These are phyloP conservation scores for Didymella glomerata DNA, from an alignment of 2,329 filamentous ascomycete genomes.

Conservation along the genomic window DNA sequence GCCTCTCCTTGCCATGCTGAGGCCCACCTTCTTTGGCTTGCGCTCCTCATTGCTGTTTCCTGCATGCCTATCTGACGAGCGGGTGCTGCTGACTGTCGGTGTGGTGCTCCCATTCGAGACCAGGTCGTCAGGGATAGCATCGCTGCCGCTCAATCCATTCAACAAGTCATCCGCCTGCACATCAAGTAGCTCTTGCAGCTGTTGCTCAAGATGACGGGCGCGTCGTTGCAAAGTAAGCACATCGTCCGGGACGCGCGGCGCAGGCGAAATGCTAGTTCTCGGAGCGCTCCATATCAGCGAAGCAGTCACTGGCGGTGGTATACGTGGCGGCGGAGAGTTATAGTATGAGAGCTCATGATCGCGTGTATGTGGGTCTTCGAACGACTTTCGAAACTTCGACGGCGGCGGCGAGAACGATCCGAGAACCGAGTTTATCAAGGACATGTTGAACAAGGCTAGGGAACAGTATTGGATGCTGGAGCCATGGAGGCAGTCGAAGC, in stretches of 20 bases:
- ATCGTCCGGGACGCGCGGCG: conserved; percentile 48
- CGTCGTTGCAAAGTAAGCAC: conserved; percentile 62
- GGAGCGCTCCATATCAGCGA: conserved; percentile 46
- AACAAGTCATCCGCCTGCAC: conserved; percentile 67
- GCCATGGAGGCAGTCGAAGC: conserved; percentile 15
- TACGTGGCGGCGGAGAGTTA: conserved; percentile 44
- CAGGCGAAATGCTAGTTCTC: conserved; percentile 35
- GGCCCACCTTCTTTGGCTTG: conserved; percentile 60
- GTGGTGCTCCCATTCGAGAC: conserved; percentile 60
- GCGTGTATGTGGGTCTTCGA: conserved; percentile 47
- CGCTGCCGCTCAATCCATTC: conserved; percentile 55
- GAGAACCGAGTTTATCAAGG: conserved; percentile 48
- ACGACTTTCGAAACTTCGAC: conserved; percentile 45
- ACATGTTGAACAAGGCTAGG: conserved; percentile 33
- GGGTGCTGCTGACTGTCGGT: conserved; percentile 55
- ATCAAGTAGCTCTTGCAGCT: conserved; percentile 67
- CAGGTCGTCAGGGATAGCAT: conserved; percentile 50
- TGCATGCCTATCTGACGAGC: conserved; percentile 40
- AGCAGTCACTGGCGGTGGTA: conserved; percentile 46
- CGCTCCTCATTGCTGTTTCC: conserved; percentile 30
- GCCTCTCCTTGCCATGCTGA: conserved; percentile 70
- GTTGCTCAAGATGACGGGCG: conserved; percentile 63
- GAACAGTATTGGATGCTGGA: conserved; percentile 3
- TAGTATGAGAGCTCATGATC: conserved; percentile 48
- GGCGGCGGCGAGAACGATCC: conserved; percentile 48